Percentiles rank a stretch among this genome's conserved stretches.
These are phyloP conservation scores for Arabidopsis thaliana DNA, from an alignment of 345 rosid species.

Conservation along the genomic window TAIR10.1 NC_003076.8:23107001-23107500, in stretches of 20 bases:
- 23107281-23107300: conserved; percentile 94
- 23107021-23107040: conserved; percentile 69
- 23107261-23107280: conserved; percentile 92
- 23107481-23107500: conserved; percentile 50
- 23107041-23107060: conserved; percentile 91
- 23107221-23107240: conserved; percentile 89
- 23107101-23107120: conserved; percentile 99
- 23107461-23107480: not conserved
- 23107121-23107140: conserved; percentile 19
- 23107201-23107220: conserved; percentile 66
- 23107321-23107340: conserved; percentile 92
- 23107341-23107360: conserved; percentile 90
- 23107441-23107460: not conserved
- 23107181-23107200: not conserved
- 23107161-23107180: not conserved
- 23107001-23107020: conserved; percentile 65
- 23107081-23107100: conserved; percentile 85
- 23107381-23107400: conserved; percentile 56
- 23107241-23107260: conserved; percentile 95
- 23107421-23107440: not conserved
- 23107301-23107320: conserved; percentile 87
- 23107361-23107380: conserved; percentile 78
- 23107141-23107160: not conserved
- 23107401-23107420: conserved; percentile 25
- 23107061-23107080: conserved; percentile 80